Base-by-base conservation (phyloP, 345 rosid species). In the Punica granatum region DNA sequence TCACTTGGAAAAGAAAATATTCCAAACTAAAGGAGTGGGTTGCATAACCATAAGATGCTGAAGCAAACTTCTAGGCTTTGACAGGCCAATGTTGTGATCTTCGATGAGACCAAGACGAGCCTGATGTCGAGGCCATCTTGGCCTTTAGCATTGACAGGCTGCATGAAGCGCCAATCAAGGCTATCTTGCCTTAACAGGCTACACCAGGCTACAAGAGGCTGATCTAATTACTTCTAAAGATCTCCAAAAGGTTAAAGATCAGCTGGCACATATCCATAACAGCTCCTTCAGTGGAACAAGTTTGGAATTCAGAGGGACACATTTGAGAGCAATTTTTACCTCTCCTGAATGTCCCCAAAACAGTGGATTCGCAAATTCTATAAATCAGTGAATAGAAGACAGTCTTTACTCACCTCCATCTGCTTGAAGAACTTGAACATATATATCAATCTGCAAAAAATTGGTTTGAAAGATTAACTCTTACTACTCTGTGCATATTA, bases 381-480 rank as follows among this genome's bases (percentile, higher is more conserved):
- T 1, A 25, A 8, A 56, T 26, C 25, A 8, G 10, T 54, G 60
- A 25, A 54, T 14, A 54, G 1, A 4, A 44, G 19, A 44, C 49
- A 12, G 11, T 51, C 31, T 26, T 32, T 54, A 39, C 46, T 83
- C 72, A 94, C 99, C 99, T 82, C 99, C 99, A 76, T 94, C 98
- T 9, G 98, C 98, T 81, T 91, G 99, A 43, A 94, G 92, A 83
- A 94, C 97, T 80, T 91, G 99, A 23, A 91, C 89, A 74, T 83
- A 94, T 36, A 94, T 88, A 76, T 91, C 97, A 74, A 91, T 94
- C 99, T 89, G 90, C 79, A 78, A 43, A 61, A 26, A 54, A 62
- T n/a, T 26, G 31, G 18, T 56, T 26, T 56, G 18, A 56, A 33
- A 26, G 26, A 56, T 13, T 7, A 26, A 28, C 4, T 26, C 2